phyloP scores from a whole-genome alignment of 2,329 filamentous ascomycete species.

The Ploettnerulaceae sp. region DNA sequence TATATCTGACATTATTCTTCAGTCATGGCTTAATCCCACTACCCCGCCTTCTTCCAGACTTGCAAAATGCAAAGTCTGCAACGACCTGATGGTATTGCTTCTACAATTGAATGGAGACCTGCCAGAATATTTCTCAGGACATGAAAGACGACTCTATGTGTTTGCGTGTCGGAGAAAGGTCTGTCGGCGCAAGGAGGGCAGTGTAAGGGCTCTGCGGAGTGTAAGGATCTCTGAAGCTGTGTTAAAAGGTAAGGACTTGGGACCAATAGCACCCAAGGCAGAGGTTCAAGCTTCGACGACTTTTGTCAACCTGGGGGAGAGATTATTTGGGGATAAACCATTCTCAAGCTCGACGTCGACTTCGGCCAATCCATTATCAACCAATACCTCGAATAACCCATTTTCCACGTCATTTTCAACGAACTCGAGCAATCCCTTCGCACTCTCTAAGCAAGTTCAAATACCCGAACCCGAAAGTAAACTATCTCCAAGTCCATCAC shows the following conservation, averaged over 20 bases:
- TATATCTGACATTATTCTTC: neutral
- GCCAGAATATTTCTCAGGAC: slow-evolving; percentile 76
- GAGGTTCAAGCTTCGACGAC: slow-evolving; percentile 25
- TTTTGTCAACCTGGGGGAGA: slow-evolving; percentile 52
- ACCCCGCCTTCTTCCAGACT: slow-evolving; percentile 69
- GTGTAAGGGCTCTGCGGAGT: slow-evolving; percentile 69
- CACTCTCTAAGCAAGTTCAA: slow-evolving; percentile 27
- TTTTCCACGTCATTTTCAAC: slow-evolving; percentile 40
- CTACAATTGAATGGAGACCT: slow-evolving; percentile 90
- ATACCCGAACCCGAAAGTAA: slow-evolving; percentile 37
- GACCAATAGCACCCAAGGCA: slow-evolving; percentile 30
- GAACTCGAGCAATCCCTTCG: slow-evolving; percentile 45
- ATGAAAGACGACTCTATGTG: slow-evolving; percentile 84
- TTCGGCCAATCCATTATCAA: slow-evolving; percentile 59
- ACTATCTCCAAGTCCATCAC: slow-evolving; percentile 36
- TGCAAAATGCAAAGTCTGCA: slow-evolving; percentile 84
- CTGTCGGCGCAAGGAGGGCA: slow-evolving; percentile 79
- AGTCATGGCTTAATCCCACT: slow-evolving; percentile 80
- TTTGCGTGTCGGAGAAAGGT: slow-evolving; percentile 73
- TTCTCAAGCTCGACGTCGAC: slow-evolving; percentile 32
- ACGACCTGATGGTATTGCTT: slow-evolving; percentile 74
- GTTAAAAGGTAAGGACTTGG: slow-evolving; percentile 31
- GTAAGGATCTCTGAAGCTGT: slow-evolving; percentile 43
- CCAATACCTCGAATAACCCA: slow-evolving; percentile 18
- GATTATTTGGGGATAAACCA: slow-evolving; percentile 63